Conservation (phyloP, 306 rosid species). For the Cicer bijugum region DNA sequence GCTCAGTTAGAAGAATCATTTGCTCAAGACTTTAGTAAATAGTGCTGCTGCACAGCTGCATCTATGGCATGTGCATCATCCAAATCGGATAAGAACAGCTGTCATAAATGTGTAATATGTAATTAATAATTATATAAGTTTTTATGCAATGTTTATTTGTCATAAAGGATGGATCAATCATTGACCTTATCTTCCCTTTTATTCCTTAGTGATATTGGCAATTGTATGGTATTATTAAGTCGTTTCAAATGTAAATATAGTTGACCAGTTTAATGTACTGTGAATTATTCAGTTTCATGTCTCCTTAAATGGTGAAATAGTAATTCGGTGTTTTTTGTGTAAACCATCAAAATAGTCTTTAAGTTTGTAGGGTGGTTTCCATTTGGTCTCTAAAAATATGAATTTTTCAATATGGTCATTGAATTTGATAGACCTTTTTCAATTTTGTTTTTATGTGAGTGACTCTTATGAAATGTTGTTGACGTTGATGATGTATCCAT, state of each 20-base stretch:
- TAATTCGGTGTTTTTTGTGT: too few species aligned
- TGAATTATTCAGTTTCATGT: not conserved
- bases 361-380: too few species aligned
- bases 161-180: not conserved
- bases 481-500: too few species aligned
- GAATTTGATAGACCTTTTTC: too few species aligned
- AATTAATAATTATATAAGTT: conserved; percentile 1
- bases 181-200: not conserved
- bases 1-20: conserved; percentile 28
- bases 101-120: conserved; percentile 7
- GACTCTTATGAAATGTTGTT: too few species aligned
- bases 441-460: too few species aligned
- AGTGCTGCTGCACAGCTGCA: not conserved
- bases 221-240: not conserved
- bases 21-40: conserved; percentile 15
- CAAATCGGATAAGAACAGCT: conserved; percentile 25
- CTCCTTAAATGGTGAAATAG: too few species aligned
- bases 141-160: conserved; percentile 17
- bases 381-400: too few species aligned
- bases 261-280: not conserved
- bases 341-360: too few species aligned
- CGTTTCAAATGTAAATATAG: not conserved
- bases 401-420: too few species aligned
- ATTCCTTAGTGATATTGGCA: conserved; percentile 21
- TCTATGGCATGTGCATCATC: conserved; percentile 32